Evolutionary conservation across 768 basidiomycete genomes (phyloP), one percentile per base, ranked within the genome.

Genomic region (Tricholoma sp.): DNA sequence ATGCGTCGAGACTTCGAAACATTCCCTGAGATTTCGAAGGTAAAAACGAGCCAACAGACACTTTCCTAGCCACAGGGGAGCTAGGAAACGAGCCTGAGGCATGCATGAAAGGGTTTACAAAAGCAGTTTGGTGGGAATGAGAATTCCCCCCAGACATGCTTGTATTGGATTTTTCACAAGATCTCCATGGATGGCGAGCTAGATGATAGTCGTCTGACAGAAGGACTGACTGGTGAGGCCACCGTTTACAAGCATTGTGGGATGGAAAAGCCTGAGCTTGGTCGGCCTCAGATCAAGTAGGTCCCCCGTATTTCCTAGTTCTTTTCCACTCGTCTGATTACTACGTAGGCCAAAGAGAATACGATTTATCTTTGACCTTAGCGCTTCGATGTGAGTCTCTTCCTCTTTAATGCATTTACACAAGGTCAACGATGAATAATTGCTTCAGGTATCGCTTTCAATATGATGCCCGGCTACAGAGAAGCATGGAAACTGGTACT

Each of bases 161-260:
- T n/a, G n/a, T n/a, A n/a, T n/a, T n/a, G n/a, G n/a, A n/a, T n/a
- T n/a, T n/a, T n/a, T n/a, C n/a, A n/a, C n/a, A n/a, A n/a, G n/a
- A n/a, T n/a, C n/a, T n/a, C n/a, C n/a, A 85, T 81, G 1, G 85
- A 88, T 63, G 85, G 85, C 35, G 85, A 88, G 61, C 74, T 88
- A 4, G 85, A 88, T 59, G 84, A 86, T 63, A 82, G 75, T 57
- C 76, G 85, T 14, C 67, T 88, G 52, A 83, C 83, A 10, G 85
- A 88, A 64, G 85, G 85, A 19, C 65, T 88, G 32, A 86, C 85
- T 9, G 85, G 85, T 8, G 85, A 88, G 64, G 75, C 83, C 8
- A 82, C 84, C 0, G 84, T 88, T 2, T 88, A 88, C 68, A 88
- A 88, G 62, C 80, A 84, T 22, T 78, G 85, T 24, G 82, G 83